phyloP scores from a whole-genome alignment of 2,329 filamentous ascomycete genomes.

The Colletotrichum abscissum region DNA sequence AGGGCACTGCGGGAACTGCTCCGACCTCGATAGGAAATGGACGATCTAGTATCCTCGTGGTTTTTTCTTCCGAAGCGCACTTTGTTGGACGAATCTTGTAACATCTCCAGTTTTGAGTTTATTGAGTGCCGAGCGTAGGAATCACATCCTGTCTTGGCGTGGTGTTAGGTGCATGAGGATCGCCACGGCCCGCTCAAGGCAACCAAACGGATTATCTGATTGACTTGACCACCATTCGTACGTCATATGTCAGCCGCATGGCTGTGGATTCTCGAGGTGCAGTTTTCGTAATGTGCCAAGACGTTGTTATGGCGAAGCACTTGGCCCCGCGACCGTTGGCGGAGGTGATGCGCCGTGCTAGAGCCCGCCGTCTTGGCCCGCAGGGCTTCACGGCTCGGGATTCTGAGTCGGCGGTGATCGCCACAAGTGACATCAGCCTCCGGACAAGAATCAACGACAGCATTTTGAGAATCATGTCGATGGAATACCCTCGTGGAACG shows the following conservation, averaged over 20 bases:
- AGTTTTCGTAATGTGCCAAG: not conserved
- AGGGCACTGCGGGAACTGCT: slow-evolving; percentile 58
- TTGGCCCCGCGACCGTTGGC: not conserved
- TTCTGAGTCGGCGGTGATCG: not conserved
- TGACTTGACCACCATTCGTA: not conserved
- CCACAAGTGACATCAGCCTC: not conserved
- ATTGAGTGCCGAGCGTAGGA: not conserved
- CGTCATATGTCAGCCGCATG: not conserved
- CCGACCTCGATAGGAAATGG: slow-evolving; percentile 8
- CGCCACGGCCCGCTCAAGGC: not conserved
- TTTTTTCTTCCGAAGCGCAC: not conserved
- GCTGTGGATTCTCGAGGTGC: not conserved
- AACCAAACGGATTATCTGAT: not conserved
- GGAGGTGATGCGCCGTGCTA: not conserved
- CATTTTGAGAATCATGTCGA: not conserved
- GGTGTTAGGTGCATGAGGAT: not conserved
- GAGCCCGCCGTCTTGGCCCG: not conserved
- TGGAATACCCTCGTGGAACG: not conserved
- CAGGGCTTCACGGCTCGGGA: not conserved
- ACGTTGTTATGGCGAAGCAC: not conserved
- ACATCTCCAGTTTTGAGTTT: not conserved
- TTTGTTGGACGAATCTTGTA: too few relatives aligned
- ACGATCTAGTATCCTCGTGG: not conserved
- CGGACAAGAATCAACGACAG: not conserved
- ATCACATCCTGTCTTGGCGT: not conserved